phyloP scores from a whole-genome alignment of 2,329 filamentous ascomycete species.

The Aspergillus tanneri region DNA sequence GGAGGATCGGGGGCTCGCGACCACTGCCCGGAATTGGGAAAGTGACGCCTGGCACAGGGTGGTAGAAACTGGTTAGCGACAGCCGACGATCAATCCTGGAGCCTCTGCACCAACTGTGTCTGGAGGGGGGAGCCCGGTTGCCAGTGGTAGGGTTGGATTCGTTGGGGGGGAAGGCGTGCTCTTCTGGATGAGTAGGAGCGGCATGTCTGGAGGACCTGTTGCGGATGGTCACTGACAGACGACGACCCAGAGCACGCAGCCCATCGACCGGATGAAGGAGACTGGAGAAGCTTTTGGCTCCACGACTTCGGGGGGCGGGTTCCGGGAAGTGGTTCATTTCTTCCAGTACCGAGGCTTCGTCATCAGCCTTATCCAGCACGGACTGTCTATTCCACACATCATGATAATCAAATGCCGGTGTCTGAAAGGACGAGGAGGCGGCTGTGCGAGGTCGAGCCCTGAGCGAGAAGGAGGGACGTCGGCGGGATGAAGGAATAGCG shows the following conservation, averaged over 20 bases:
- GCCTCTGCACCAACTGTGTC: conserved; percentile 29
- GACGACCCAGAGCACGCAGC: conserved; percentile 42
- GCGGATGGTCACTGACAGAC: conserved; percentile 42
- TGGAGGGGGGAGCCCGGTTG: conserved; percentile 19
- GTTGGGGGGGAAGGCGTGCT: conserved; percentile 2
- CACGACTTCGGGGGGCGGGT: conserved; percentile 32
- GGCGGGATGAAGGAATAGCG: conserved; percentile 30
- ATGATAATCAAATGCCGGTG: conserved; percentile 22
- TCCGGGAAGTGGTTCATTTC: conserved; percentile 35
- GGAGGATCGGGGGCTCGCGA: conserved; percentile 40
- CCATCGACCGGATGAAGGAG: conserved; percentile 44
- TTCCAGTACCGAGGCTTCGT: conserved; percentile 30
- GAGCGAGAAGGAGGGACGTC: conserved; percentile 41
- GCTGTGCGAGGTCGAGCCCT: conserved; percentile 40
- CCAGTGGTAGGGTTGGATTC: conserved; percentile 12
- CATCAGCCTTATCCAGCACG: conserved; percentile 23
- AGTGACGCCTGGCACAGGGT: conserved; percentile 28
- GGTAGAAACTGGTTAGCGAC: conserved; percentile 39
- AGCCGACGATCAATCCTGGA: conserved; percentile 36
- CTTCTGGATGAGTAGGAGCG: conserved; percentile 19
- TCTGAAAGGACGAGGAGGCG: conserved; percentile 22
- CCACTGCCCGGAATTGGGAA: conserved; percentile 39
- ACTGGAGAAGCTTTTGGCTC: conserved; percentile 44
- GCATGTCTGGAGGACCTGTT: conserved; percentile 37
- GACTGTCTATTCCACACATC: conserved; percentile 27